Percentiles rank a stretch among this genome's conserved stretches.
Evolutionary conservation across 805 yeast genomes (phyloP).

Genomic region (Yarrowia bubula): DNA sequence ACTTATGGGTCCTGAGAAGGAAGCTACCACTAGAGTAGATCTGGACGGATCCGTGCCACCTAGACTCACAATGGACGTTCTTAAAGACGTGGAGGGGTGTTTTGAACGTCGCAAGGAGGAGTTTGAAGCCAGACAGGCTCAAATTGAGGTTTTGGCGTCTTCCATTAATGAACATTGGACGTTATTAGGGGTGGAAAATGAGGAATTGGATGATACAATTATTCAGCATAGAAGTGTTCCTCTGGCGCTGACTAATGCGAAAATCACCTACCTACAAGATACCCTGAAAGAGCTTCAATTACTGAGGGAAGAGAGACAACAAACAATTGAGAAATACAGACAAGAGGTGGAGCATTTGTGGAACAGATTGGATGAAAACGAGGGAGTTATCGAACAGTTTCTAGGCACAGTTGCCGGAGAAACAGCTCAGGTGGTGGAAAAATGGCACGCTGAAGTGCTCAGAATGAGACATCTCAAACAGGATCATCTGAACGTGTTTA

Average conservation of each 20-base stretch:
- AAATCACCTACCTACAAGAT: background rate
- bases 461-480: constrained; percentile 61
- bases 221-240: constrained; percentile 12
- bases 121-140: background rate
- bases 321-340: background rate
- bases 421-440: background rate
- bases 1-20: constrained; percentile 5
- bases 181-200: constrained; percentile 8
- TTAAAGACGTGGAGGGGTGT: background rate
- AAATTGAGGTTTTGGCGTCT: background rate
- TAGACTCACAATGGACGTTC: background rate
- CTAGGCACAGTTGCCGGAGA: constrained; percentile 8
- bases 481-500: constrained; percentile 64
- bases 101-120: background rate
- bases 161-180: constrained; percentile 9
- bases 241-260: background rate
- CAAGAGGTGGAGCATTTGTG: constrained; percentile 8
- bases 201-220: constrained; percentile 11
- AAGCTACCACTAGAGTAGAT: background rate
- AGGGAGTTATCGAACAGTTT: background rate
- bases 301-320: background rate
- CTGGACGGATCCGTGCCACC: constrained; percentile 12
- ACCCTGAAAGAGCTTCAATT: background rate
- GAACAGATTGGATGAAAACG: constrained; percentile 1
- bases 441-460: constrained; percentile 49